Base-by-base conservation (phyloP, 805 yeast species). In the Zygoascus biomembranicola region DNA sequence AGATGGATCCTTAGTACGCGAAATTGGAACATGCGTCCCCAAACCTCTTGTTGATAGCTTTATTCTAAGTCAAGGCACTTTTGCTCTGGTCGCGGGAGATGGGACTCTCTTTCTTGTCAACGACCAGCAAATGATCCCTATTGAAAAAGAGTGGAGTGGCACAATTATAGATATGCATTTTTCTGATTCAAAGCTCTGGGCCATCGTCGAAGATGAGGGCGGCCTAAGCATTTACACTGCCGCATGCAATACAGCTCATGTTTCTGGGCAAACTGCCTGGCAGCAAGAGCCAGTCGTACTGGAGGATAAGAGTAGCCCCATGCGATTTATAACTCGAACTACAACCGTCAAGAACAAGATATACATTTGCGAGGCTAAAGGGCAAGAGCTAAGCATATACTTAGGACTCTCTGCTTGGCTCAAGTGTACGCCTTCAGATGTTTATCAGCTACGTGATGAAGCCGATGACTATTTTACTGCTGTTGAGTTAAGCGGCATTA, bases 101-200 rank as follows among this genome's bases (percentile, higher is more conserved):
- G 58, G 55, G 16, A 47, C 42, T 2, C 43, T 59, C 8, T 43
- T 53, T 8, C 52, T 57, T 53, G 59, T 59, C 9, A 41, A 31
- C 14, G 31, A 50, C n/a, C 53, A 54, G 28, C 52, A 51, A 31
- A 52, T 59, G 14, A 55, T 54, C 47, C 45, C 51, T 11, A 26
- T 59, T 10, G 59, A 53, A 8, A 57, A 57, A 13, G 13, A 16
- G 3, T 46, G 41, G 39, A 16, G 32, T 16, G 49, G 49, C 3
- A n/a, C 41, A 5, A n/a, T 35, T 35, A 35, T 46, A 4, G 32
- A 9, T n/a, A 44, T 45, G 5, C 48, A 35, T 44, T 47, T 26
- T 23, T 44, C 6, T n/a, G 20, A 35, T 8, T 18, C 37, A n/a
- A 45, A 35, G 35, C 49, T 51, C 16, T 47, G 47, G 39, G 43